Evolutionary conservation across 2,329 filamentous ascomycete genomes (phyloP).

Genomic region (Pochonia chlamydosporia): DNA sequence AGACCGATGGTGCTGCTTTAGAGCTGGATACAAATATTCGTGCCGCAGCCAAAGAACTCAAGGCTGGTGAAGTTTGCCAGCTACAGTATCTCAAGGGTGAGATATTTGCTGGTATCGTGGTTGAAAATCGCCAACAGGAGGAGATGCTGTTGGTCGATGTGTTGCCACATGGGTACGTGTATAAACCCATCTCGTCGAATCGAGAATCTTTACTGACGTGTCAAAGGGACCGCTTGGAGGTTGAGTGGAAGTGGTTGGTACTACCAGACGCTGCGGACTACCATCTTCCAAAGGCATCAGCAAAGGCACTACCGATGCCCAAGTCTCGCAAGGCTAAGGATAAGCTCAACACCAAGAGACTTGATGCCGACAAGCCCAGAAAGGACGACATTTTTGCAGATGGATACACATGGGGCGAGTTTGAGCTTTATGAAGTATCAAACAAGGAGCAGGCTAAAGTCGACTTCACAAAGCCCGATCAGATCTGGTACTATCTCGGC

Average conservation of each 20-base stretch:
- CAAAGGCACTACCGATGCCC: slow-evolving; percentile 67
- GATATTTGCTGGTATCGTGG: slow-evolving; percentile 83
- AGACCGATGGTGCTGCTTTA: slow-evolving; percentile 60
- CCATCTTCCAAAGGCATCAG: slow-evolving; percentile 67
- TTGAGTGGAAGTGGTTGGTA: slow-evolving; percentile 80
- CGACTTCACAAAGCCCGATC: slow-evolving; percentile 65
- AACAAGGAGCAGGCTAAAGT: slow-evolving; percentile 62
- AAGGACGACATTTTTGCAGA: slow-evolving; percentile 63
- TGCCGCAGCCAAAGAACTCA: slow-evolving; percentile 61
- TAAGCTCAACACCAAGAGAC: slow-evolving; percentile 61
- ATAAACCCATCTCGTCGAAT: neutral
- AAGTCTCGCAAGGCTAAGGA: slow-evolving; percentile 56
- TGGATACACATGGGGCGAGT: slow-evolving; percentile 73
- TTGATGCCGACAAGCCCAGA: slow-evolving; percentile 55
- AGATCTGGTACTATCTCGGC: slow-evolving; percentile 86
- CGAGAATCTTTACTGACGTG: slow-evolving; percentile 30
- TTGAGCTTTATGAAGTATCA: slow-evolving; percentile 54
- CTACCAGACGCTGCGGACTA: slow-evolving; percentile 67
- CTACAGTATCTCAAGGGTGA: slow-evolving; percentile 79
- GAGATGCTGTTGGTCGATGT: slow-evolving; percentile 74
- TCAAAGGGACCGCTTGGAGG: slow-evolving; percentile 63
- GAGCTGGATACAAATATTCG: slow-evolving; percentile 66
- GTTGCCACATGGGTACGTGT: slow-evolving; percentile 72
- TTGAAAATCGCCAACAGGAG: slow-evolving; percentile 76
- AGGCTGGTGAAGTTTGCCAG: slow-evolving; percentile 74